These are phyloP conservation scores for Tricharina praecox DNA, from an alignment of 495 filamentous ascomycete species.

Conservation along the genomic window DNA sequence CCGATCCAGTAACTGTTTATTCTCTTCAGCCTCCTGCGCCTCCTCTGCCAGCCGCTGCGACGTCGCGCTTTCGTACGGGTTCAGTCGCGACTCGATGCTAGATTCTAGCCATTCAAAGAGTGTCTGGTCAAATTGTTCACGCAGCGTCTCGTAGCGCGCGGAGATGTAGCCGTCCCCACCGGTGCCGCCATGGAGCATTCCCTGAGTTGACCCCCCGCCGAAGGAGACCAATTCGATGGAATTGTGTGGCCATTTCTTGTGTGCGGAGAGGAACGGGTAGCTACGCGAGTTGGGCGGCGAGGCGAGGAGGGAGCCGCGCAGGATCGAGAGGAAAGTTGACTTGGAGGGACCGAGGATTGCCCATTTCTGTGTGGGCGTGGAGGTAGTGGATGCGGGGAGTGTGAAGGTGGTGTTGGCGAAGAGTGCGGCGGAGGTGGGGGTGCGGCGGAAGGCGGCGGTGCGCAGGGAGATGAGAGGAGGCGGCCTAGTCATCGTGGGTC, in stretches of 20 bases:
- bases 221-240: conserved; percentile 23
- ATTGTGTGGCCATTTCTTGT: conserved; percentile 14
- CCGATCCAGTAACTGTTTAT: conserved; percentile 34
- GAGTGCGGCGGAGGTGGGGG: conserved; percentile 8
- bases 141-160: conserved; percentile 76
- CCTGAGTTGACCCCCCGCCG: conserved; percentile 25
- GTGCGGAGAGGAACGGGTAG: conserved; percentile 41
- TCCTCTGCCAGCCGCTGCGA: conserved; percentile 49
- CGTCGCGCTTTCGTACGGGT: conserved; percentile 39
- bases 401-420: conserved; percentile 41
- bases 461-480: conserved; percentile 19
- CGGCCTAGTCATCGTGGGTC: conserved; percentile 10
- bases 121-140: conserved; percentile 76
- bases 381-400: conserved; percentile 32
- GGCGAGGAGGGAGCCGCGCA: conserved; percentile 45
- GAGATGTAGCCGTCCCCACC: conserved; percentile 66
- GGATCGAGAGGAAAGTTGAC: conserved; percentile 45
- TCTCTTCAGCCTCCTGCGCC: conserved; percentile 29
- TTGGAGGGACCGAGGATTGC: conserved; percentile 43
- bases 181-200: conserved; percentile 30
- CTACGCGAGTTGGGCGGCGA: conserved; percentile 43
- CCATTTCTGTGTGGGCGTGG: conserved; percentile 36
- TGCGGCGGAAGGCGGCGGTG: conserved; percentile 17
- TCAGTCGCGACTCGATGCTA: conserved; percentile 9
- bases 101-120: conserved; percentile 62